phyloP scores from a whole-genome alignment of 345 rosid genomes.

The Pelargonium nanum region DNA sequence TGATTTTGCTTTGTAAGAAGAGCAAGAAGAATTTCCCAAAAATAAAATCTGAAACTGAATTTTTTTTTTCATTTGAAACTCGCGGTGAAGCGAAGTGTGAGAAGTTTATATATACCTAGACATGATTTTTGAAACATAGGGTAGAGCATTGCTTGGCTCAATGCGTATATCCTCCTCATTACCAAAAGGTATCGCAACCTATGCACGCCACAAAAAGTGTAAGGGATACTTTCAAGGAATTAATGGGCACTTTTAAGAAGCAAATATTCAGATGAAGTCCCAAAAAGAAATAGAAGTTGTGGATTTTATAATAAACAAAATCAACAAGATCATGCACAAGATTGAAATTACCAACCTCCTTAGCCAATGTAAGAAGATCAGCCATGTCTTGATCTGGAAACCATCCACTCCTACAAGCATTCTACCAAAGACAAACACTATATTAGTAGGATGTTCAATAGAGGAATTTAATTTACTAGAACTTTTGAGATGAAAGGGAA shows the following conservation, averaged over 20 bases:
- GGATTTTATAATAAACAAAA: background rate
- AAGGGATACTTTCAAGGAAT: too few species aligned
- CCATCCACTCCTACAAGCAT: constrained; percentile 10
- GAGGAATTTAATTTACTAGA: background rate
- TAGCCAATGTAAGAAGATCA: constrained; percentile 5
- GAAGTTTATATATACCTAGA: constrained; percentile 10
- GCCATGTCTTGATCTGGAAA: constrained; percentile 2
- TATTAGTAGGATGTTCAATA: background rate
- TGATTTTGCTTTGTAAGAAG: too few species aligned
- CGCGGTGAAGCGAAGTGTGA: background rate
- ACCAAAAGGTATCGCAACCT: background rate
- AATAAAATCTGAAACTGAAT: too few species aligned
- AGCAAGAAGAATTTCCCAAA: too few species aligned
- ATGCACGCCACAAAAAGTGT: too few species aligned
- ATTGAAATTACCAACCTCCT: constrained; percentile 5
- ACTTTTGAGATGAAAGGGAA: too few species aligned
- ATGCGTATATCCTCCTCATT: background rate
- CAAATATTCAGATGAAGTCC: too few species aligned
- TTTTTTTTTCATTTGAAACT: too few species aligned
- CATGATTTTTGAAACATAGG: constrained; percentile 4
- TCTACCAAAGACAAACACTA: constrained; percentile 1
- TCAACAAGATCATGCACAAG: background rate
- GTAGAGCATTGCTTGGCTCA: background rate
- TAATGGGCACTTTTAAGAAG: too few species aligned
- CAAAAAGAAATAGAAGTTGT: background rate